phyloP scores from a whole-genome alignment of 129 eudicot genomes.

The Helianthus annuus region HanXRQr2.0-SUNRISE NC_035447.2:40307049-40307548 shows the following conservation, averaged over 20 bases:
- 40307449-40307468: slow-evolving; percentile 53
- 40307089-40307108: slow-evolving; percentile 3
- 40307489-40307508: slow-evolving; percentile 53
- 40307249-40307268: slow-evolving; percentile 26
- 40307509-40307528: slow-evolving; percentile 59
- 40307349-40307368: slow-evolving; percentile 3
- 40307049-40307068: slow-evolving; percentile 11
- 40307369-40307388: neutral
- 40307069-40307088: neutral
- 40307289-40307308: slow-evolving; percentile 28
- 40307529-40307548: neutral
- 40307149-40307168: neutral
- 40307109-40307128: slow-evolving; percentile 10
- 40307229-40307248: slow-evolving; percentile 27
- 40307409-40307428: slow-evolving; percentile 27
- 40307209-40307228: slow-evolving; percentile 28
- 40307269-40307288: slow-evolving; percentile 31
- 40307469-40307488: slow-evolving; percentile 74
- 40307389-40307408: neutral
- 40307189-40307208: slow-evolving; percentile 17
- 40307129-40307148: neutral
- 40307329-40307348: slow-evolving; percentile 24
- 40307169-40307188: slow-evolving; percentile 10
- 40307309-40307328: slow-evolving; percentile 36
- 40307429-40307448: slow-evolving; percentile 52